These are phyloP conservation scores for Acrasis kona DNA, from an alignment of 78 protist genomes.

Conservation along the genomic window DNA sequence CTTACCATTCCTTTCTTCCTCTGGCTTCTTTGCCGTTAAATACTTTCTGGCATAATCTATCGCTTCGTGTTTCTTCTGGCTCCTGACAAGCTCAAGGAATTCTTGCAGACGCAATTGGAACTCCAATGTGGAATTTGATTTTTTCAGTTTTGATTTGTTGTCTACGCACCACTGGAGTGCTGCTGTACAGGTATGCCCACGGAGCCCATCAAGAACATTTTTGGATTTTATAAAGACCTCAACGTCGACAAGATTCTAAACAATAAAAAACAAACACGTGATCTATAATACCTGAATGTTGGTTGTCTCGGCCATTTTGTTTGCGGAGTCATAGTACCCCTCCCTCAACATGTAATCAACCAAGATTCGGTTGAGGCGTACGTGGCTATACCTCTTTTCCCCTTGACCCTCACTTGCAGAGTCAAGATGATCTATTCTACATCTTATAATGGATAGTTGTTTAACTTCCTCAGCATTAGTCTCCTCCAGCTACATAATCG, in stretches of 20 bases:
- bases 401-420: neutral
- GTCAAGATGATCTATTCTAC: neutral
- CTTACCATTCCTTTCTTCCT: neutral
- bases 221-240: neutral
- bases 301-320: neutral
- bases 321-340: neutral
- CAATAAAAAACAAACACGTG: too few relatives aligned
- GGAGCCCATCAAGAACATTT: neutral
- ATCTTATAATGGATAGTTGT: neutral
- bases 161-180: constrained; percentile 2
- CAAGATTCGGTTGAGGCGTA: neutral
- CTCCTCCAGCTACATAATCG: neutral
- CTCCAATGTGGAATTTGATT: neutral
- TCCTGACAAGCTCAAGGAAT: neutral
- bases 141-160: neutral
- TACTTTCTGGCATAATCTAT: neutral
- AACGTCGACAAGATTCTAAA: neutral
- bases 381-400: neutral
- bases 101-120: neutral
- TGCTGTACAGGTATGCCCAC: neutral
- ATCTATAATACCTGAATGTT: neutral
- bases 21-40: neutral
- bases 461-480: neutral
- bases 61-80: neutral
- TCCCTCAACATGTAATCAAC: neutral